These are phyloP conservation scores for Amphichorda felina DNA, from an alignment of 2,329 filamentous ascomycete genomes.

Conservation along the genomic window DNA sequence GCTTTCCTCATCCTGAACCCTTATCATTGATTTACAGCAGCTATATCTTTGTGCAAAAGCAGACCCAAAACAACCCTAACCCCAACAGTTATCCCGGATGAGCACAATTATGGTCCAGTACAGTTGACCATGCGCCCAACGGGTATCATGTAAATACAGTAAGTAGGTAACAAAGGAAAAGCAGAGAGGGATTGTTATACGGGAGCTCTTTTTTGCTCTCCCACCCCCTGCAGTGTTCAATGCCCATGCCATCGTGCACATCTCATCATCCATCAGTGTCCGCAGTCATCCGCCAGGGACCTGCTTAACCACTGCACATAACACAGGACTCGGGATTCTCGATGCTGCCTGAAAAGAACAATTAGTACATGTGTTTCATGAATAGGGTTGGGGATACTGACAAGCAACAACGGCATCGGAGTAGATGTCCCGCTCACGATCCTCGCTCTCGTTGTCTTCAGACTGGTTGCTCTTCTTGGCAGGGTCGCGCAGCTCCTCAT, in stretches of 20 bases:
- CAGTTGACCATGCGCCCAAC: neutral
- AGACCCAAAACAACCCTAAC: neutral
- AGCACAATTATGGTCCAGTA: neutral
- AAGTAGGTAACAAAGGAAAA: neutral
- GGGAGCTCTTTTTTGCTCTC: neutral
- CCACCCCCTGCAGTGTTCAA: neutral
- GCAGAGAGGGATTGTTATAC: neutral
- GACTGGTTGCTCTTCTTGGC: slow-evolving; percentile 45
- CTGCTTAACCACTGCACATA: slow-evolving; percentile 83
- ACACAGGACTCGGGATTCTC: slow-evolving; percentile 90
- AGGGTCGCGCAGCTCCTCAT: slow-evolving; percentile 52
- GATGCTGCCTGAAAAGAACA: slow-evolving; percentile 58
- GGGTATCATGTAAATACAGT: neutral
- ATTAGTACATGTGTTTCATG: slow-evolving; percentile 15
- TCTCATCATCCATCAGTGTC: slow-evolving; percentile 5
- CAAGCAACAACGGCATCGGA: slow-evolving; percentile 84
- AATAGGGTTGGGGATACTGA: slow-evolving; percentile 29
- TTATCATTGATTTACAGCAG: neutral
- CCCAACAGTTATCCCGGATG: neutral
- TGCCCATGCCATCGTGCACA: slow-evolving; percentile 3
- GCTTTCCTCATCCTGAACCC: neutral
- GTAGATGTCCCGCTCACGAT: slow-evolving; percentile 85
- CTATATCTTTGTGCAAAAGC: neutral
- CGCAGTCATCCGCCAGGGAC: neutral
- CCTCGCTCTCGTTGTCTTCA: slow-evolving; percentile 64